Evolutionary conservation across 2,329 filamentous ascomycete species (phyloP), one percentile per base, ranked within the genome.

Genomic region (Apiospora koreana): DNA sequence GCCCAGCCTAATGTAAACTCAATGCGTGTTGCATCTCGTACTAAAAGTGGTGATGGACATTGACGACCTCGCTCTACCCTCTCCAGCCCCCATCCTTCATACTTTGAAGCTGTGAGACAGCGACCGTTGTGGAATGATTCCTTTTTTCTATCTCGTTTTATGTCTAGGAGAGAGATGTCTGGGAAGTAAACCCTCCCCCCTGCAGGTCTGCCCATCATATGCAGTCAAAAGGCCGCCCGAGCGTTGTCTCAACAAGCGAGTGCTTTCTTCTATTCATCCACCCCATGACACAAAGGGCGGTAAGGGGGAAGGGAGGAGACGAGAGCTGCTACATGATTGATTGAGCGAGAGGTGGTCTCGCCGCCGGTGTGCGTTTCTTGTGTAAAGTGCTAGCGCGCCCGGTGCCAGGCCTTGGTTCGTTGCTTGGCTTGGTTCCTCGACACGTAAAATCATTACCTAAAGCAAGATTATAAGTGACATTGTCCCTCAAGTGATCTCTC

Each of bases 391-490:
- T 58, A 38, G 54, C 31, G 54, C 38, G 54, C 54, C 54, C 28
- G 54, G 31, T 35, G 16, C 54, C 54, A 18, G 54, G 31, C 54
- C 31, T 62, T 38, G 54, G 28, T n/a, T 38, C 18, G 7, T 58
- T 31, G 3, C 54, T 62, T 38, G 54, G 54, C 31, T n/a, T 10
- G 16, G 42, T 10, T n/a, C 12, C 28, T 21, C 21, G 16, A 35
- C 28, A 58, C 50, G 50, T 58, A 58, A 58, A 58, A 35, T 21
- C 50, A 58, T 62, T 62, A 62, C 54, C 18, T 62, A 62, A 62
- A 62, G 31, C n/a, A 38, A 10, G 4, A 3, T 21, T 21, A 10
- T 58, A 10, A 5, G 28, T 10, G 28, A 21, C 28, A 50, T 50
- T 50, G 14, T 23, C 35, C 35, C 35, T 35, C 35, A 35, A 35